A percentile compares a stretch with the other conserved stretches of the same genome.
Conservation (phyloP, 2,329 filamentous ascomycete species). For the Colletotrichum navitas region DNA sequence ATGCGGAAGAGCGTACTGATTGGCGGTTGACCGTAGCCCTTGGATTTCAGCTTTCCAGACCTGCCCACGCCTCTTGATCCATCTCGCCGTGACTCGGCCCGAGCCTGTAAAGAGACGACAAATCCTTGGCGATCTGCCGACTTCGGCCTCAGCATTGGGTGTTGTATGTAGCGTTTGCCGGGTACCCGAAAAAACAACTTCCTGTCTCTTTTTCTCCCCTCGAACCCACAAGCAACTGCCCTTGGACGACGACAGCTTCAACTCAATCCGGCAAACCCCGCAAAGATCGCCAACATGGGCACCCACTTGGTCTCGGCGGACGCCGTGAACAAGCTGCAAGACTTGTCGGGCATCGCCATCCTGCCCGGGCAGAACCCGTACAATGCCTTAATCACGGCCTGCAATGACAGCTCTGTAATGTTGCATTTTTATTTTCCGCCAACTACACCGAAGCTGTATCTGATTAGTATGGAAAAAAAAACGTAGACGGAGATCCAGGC, state of each 20-base stretch:
- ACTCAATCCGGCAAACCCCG: too few species aligned
- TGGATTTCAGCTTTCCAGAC: not conserved
- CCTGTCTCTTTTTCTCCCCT: too few species aligned
- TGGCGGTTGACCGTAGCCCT: conserved; percentile 1
- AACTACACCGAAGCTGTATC: not conserved
- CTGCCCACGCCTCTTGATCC: not conserved
- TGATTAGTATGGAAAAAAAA: not conserved
- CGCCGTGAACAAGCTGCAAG: conserved; percentile 64
- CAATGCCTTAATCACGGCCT: conserved; percentile 77
- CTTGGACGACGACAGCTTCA: not conserved
- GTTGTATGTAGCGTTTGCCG: not conserved
- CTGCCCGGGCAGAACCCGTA: conserved; percentile 78
- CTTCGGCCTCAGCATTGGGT: not conserved
- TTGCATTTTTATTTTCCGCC: conserved; percentile 3
- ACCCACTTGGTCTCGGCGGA: conserved; percentile 56
- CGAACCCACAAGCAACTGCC: not conserved
- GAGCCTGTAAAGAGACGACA: not conserved
- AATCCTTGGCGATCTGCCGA: not conserved
- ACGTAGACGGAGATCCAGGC: conserved; percentile 74
- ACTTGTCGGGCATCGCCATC: conserved; percentile 64
- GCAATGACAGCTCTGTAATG: conserved; percentile 75
- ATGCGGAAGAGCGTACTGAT: conserved; percentile 16
- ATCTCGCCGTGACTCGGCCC: not conserved
- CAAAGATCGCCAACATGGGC: conserved; percentile 47
- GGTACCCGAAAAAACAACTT: not conserved